Conservation (phyloP, 345 rosid species). For the Sapria himalayana region DNA sequence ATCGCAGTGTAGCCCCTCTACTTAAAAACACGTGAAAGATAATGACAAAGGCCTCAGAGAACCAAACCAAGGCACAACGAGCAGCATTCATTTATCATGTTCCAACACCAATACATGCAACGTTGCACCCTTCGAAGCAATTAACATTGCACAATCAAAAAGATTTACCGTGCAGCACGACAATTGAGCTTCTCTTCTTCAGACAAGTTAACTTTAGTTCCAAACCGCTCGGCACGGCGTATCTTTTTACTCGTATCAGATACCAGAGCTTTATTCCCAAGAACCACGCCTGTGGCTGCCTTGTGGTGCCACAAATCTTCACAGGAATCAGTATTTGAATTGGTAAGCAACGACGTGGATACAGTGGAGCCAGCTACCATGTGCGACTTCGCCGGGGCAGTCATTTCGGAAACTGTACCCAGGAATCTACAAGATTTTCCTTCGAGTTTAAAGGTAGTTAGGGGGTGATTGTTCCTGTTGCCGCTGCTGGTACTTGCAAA, state of each 20-base stretch:
- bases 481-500: too few relatives aligned
- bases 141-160: not conserved
- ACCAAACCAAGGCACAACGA: too few relatives aligned
- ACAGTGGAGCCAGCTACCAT: slow-evolving; percentile 11
- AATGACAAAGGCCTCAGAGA: too few relatives aligned
- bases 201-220: slow-evolving; percentile 45
- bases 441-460: too few relatives aligned
- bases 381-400: slow-evolving; percentile 12
- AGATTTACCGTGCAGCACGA: slow-evolving; percentile 66
- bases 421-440: too few relatives aligned
- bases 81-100: too few relatives aligned
- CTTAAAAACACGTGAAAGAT: too few relatives aligned
- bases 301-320: slow-evolving; percentile 14
- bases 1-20: too few relatives aligned
- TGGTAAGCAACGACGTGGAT: slow-evolving; percentile 8
- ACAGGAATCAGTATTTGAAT: slow-evolving; percentile 6
- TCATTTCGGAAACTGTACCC: too few relatives aligned
- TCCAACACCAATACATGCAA: too few relatives aligned
- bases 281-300: slow-evolving; percentile 9
- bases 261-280: slow-evolving; percentile 17
- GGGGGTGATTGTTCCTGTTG: too few relatives aligned
- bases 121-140: too few relatives aligned
- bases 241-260: slow-evolving; percentile 53
- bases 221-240: slow-evolving; percentile 90
- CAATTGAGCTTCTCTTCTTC: slow-evolving; percentile 86